Conservation (phyloP, 2,329 filamentous ascomycete genomes). For the Penicillium sp. region DNA sequence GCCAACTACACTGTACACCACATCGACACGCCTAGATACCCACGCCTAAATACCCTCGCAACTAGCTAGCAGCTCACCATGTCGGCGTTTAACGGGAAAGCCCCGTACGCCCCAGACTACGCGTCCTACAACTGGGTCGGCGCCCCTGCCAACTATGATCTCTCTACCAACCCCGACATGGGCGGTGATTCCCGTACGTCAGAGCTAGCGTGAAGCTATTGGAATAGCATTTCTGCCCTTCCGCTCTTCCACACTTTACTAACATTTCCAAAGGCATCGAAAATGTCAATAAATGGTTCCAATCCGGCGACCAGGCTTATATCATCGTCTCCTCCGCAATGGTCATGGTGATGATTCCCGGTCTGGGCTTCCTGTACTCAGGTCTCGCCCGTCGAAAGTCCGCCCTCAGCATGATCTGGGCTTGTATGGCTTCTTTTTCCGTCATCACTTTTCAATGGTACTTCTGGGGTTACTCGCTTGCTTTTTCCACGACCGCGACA, state of each 20-base stretch:
- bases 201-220: not conserved
- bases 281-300: slow-evolving; percentile 96
- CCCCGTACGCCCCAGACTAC: slow-evolving; percentile 46
- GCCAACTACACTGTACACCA: slow-evolving; percentile 1
- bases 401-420: slow-evolving; percentile 95
- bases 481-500: slow-evolving; percentile 79
- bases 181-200: slow-evolving; percentile 80
- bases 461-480: slow-evolving; percentile 97
- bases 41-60: slow-evolving; percentile 3
- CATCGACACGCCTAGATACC: no score
- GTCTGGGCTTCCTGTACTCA: slow-evolving; percentile 96
- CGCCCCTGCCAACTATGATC: slow-evolving; percentile 47
- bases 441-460: slow-evolving; percentile 98
- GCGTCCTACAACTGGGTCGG: slow-evolving; percentile 56
- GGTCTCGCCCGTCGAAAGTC: slow-evolving; percentile 97
- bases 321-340: slow-evolving; percentile 89
- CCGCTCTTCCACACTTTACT: not conserved
- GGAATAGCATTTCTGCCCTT: not conserved
- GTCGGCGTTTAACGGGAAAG: slow-evolving; percentile 33
- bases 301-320: slow-evolving; percentile 88
- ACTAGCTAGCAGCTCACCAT: slow-evolving; percentile 25
- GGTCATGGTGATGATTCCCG: slow-evolving; percentile 95
- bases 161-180: slow-evolving; percentile 58
- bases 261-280: slow-evolving; percentile 63
- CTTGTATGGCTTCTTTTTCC: slow-evolving; percentile 90